These are phyloP conservation scores for Colletotrichum musicola DNA, from an alignment of 2,329 filamentous ascomycete species.

Conservation along the genomic window DNA sequence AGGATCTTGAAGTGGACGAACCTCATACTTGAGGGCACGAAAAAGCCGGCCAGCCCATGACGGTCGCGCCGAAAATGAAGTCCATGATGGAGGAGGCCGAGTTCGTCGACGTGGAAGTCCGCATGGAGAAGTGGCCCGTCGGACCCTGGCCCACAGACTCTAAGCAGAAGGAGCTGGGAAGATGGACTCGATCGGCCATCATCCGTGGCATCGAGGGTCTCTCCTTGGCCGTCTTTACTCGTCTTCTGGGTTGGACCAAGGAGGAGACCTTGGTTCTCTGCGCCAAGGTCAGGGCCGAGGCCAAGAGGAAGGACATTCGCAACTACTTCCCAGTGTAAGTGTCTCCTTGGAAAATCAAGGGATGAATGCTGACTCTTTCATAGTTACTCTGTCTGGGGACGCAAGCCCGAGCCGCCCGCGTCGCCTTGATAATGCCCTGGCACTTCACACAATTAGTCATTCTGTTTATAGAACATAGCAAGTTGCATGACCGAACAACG, in stretches of 20 bases:
- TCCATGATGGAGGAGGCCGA: too few species aligned
- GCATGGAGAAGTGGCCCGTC: constrained; percentile 45
- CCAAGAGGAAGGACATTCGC: constrained; percentile 46
- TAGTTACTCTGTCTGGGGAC: neutral
- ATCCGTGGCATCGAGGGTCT: constrained; percentile 44
- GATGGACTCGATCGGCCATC: constrained; percentile 40
- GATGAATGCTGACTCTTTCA: neutral
- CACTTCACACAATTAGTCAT: too few species aligned
- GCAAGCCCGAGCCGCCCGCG: neutral
- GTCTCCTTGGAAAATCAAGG: neutral
- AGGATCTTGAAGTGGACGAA: too few species aligned
- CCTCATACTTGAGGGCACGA: too few species aligned
- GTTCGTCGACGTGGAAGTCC: constrained; percentile 47
- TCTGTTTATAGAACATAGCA: too few species aligned
- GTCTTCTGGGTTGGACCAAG: constrained; percentile 47
- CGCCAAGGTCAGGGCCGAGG: constrained; percentile 46
- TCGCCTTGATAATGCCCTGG: neutral
- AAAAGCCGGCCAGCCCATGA: too few species aligned
- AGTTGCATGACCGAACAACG: too few species aligned
- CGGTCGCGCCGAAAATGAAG: too few species aligned
- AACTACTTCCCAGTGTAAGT: constrained; percentile 43
- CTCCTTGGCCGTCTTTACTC: constrained; percentile 49
- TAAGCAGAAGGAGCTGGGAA: constrained; percentile 50
- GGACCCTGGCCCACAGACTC: constrained; percentile 48
- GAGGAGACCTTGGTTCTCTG: constrained; percentile 46